Percentiles rank a stretch among this genome's conserved stretches.
phyloP scores from a whole-genome alignment of 768 basidiomycete species.

The Lyophyllum decastes region DNA sequence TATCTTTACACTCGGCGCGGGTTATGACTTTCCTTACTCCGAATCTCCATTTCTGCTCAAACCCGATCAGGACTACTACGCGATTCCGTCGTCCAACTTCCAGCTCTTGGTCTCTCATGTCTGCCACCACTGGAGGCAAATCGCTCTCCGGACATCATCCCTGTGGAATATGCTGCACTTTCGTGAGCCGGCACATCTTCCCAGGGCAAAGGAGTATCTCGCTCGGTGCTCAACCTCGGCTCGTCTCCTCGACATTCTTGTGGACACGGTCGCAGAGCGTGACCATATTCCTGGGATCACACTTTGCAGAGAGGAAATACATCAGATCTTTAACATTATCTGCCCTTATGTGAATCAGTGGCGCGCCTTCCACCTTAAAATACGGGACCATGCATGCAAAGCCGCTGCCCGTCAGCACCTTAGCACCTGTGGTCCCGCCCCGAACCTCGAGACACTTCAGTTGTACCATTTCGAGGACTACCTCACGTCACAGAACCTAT shows the following conservation, averaged over 20 bases:
- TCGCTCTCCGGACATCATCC: conserved; percentile 49
- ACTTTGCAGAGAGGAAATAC: conserved; percentile 53
- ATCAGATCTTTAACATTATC: conserved; percentile 43
- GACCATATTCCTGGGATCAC: conserved; percentile 53
- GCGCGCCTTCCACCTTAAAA: conserved; percentile 61
- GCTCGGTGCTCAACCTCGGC: conserved; percentile 26
- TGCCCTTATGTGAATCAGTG: conserved; percentile 50
- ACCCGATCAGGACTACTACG: conserved; percentile 43
- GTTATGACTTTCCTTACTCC: conserved; percentile 42
- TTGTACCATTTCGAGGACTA: conserved; percentile 69
- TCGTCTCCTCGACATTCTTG: conserved; percentile 50
- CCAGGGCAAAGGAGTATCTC: conserved; percentile 48
- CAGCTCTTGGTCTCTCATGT: conserved; percentile 61
- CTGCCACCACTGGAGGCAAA: conserved; percentile 54
- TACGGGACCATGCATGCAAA: conserved; percentile 63
- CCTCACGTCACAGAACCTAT: conserved; percentile 48
- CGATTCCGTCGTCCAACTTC: conserved; percentile 45
- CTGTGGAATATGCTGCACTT: conserved; percentile 63
- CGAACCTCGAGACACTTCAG: conserved; percentile 58
- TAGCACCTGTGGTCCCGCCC: conserved; percentile 52
- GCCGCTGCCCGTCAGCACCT: conserved; percentile 50
- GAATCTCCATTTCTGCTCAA: conserved; percentile 52
- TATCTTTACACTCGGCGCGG: conserved; percentile 57
- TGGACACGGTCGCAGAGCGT: conserved; percentile 53
- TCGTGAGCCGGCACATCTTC: conserved; percentile 49